Conservation (phyloP, 2,329 filamentous ascomycete species). For the Sordariomycetes sp. region DNA sequence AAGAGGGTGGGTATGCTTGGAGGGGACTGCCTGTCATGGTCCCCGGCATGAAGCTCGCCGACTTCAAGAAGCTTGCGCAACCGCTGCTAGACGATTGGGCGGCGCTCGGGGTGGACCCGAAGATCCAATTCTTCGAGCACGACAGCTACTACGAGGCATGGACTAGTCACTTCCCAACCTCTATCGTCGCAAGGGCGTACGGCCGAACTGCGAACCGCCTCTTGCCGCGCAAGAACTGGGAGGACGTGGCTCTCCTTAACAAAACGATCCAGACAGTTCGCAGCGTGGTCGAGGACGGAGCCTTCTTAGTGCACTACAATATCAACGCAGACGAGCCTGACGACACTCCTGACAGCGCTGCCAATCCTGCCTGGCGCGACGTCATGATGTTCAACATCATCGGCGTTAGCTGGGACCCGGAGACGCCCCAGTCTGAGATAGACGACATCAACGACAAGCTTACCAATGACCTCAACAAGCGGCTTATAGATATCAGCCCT, state of each 20-base stretch:
- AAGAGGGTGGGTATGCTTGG: conserved; percentile 34
- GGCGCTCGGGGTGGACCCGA: conserved; percentile 18
- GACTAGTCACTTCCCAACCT: conserved; percentile 10
- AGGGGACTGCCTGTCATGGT: conserved; percentile 33
- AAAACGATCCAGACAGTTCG: background rate
- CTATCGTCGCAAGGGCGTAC: background rate
- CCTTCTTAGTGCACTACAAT: background rate
- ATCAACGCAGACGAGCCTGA: conserved; percentile 1
- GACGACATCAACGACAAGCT: conserved; percentile 16
- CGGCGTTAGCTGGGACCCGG: conserved; percentile 5
- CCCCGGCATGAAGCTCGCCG: conserved; percentile 28
- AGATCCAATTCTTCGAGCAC: conserved; percentile 26
- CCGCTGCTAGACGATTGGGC: conserved; percentile 31
- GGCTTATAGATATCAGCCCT: conserved; percentile 25
- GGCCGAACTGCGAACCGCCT: conserved; percentile 1
- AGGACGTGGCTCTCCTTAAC: background rate
- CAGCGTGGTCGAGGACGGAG: background rate
- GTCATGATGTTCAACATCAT: conserved; percentile 7
- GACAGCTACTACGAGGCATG: conserved; percentile 37
- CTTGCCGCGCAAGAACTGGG: background rate
- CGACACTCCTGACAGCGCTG: background rate
- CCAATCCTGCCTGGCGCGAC: conserved; percentile 12
- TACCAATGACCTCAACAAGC: conserved; percentile 18
- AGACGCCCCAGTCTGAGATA: conserved; percentile 1
- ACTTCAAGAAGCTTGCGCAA: conserved; percentile 31